Evolutionary conservation across 1,284 basidiomycete genomes (phyloP).

Genomic region (Afroboletus lepidellus): DNA sequence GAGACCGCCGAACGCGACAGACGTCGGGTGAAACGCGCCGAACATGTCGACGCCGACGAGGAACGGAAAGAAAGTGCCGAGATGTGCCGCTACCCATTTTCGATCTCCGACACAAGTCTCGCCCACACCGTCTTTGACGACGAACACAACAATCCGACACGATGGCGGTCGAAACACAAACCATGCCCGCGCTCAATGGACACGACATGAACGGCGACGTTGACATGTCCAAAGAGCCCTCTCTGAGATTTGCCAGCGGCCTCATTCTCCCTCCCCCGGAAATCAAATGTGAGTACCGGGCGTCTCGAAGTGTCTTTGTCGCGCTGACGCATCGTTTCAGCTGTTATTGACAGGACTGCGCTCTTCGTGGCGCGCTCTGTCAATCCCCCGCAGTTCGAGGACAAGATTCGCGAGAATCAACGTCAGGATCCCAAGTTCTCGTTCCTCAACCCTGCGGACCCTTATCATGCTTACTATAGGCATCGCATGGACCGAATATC

Average conservation of each 20-base stretch:
- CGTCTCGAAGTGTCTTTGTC: not conserved
- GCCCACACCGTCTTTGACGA: constrained; percentile 13
- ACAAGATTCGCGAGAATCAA: constrained; percentile 93
- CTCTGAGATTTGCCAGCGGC: constrained; percentile 70
- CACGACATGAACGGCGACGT: constrained; percentile 39
- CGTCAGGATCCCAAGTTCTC: constrained; percentile 95
- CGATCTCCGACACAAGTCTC: constrained; percentile 23
- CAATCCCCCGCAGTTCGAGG: constrained; percentile 88
- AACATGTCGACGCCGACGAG: constrained; percentile 50
- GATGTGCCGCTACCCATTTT: constrained; percentile 24
- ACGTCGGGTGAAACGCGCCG: constrained; percentile 72
- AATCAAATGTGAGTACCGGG: constrained; percentile 72
- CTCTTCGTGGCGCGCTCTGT: constrained; percentile 89
- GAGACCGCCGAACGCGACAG: constrained; percentile 68
- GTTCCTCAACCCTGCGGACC: constrained; percentile 91
- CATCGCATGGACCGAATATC: constrained; percentile 80
- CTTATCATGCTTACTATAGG: constrained; percentile 96
- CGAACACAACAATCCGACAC: constrained; percentile 27
- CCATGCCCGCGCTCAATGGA: constrained; percentile 37
- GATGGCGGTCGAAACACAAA: constrained; percentile 44
- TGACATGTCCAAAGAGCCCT: constrained; percentile 40
- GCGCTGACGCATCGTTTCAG: constrained; percentile 40
- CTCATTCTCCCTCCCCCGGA: constrained; percentile 92
- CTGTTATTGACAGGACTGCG: constrained; percentile 96
- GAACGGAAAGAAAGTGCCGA: constrained; percentile 18